Evolutionary conservation across 2,329 filamentous ascomycete genomes (phyloP).

Genomic region (Aspergillus quadrilineatus): DNA sequence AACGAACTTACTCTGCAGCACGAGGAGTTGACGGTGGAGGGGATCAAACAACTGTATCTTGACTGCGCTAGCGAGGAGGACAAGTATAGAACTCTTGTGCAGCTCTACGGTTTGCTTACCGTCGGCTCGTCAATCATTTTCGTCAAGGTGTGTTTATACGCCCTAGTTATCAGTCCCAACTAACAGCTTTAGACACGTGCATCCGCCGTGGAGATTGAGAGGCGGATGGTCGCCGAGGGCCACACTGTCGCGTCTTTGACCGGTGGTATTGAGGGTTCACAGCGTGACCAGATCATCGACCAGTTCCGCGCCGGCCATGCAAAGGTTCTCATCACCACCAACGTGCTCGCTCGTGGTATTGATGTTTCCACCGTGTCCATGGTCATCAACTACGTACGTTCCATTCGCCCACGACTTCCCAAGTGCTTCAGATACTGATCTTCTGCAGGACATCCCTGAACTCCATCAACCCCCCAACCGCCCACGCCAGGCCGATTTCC

Average conservation of each 20-base stretch:
- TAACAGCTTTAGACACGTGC: slow-evolving; percentile 66
- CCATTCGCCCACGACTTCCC: background rate
- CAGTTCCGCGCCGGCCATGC: slow-evolving; percentile 81
- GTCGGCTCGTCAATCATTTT: slow-evolving; percentile 98
- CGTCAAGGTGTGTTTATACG: slow-evolving; percentile 65
- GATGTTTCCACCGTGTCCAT: slow-evolving; percentile 90
- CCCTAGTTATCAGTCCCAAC: background rate
- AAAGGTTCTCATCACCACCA: slow-evolving; percentile 97
- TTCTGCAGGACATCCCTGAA: slow-evolving; percentile 65
- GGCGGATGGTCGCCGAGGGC: slow-evolving; percentile 80
- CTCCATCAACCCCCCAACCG: slow-evolving; percentile 53
- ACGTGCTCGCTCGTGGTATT: slow-evolving; percentile 92
- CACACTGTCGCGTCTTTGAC: slow-evolving; percentile 90
- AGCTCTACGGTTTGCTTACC: slow-evolving; percentile 93
- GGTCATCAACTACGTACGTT: slow-evolving; percentile 86
- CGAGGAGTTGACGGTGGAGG: slow-evolving; percentile 90
- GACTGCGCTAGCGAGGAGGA: slow-evolving; percentile 79
- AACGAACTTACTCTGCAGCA: slow-evolving; percentile 85
- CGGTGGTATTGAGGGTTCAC: slow-evolving; percentile 77
- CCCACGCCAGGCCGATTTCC: slow-evolving; percentile 74
- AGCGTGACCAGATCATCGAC: slow-evolving; percentile 81
- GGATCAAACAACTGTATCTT: slow-evolving; percentile 97
- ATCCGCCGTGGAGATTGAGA: slow-evolving; percentile 81
- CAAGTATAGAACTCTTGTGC: slow-evolving; percentile 86
- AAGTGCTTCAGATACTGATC: background rate